Conservation (phyloP, 83 land plant genomes). For the Larix sibirica region DNA sequence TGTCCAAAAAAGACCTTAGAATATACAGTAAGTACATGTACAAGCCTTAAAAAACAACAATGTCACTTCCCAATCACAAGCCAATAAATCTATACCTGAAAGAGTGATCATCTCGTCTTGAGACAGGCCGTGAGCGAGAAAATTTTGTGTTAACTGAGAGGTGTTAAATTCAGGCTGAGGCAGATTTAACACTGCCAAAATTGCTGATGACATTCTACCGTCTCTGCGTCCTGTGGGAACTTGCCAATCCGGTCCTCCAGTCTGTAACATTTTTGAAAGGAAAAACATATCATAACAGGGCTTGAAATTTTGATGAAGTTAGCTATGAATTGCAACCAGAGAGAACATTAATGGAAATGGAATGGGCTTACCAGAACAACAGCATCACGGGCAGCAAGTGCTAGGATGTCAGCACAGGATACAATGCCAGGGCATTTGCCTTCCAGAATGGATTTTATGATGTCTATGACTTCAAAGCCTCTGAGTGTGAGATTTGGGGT, state of each 20-base stretch:
- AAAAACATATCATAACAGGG: neutral
- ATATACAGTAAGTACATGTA: too few species aligned
- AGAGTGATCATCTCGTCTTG: slow-evolving; percentile 69
- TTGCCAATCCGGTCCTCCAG: slow-evolving; percentile 77
- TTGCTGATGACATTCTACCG: slow-evolving; percentile 43
- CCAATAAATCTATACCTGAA: slow-evolving; percentile 31
- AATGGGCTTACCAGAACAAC: slow-evolving; percentile 53
- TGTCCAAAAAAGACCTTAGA: too few species aligned
- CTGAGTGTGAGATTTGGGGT: slow-evolving; percentile 44
- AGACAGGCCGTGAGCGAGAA: slow-evolving; percentile 58
- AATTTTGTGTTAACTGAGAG: slow-evolving; percentile 38
- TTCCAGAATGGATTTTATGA: slow-evolving; percentile 64
- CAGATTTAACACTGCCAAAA: slow-evolving; percentile 39
- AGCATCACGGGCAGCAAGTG: slow-evolving; percentile 84
- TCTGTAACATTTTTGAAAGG: slow-evolving; percentile 22
- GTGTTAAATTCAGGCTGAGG: slow-evolving; percentile 44
- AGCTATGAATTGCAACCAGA: neutral
- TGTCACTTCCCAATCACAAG: too few species aligned
- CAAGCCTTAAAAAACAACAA: too few species aligned
- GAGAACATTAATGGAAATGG: neutral
- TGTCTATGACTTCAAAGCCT: slow-evolving; percentile 63
- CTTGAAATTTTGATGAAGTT: neutral
- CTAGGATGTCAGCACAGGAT: slow-evolving; percentile 80
- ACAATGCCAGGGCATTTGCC: slow-evolving; percentile 74
- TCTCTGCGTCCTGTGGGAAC: slow-evolving; percentile 69